Base-by-base conservation (phyloP, 345 rosid species). In the Punica granatum region DNA sequence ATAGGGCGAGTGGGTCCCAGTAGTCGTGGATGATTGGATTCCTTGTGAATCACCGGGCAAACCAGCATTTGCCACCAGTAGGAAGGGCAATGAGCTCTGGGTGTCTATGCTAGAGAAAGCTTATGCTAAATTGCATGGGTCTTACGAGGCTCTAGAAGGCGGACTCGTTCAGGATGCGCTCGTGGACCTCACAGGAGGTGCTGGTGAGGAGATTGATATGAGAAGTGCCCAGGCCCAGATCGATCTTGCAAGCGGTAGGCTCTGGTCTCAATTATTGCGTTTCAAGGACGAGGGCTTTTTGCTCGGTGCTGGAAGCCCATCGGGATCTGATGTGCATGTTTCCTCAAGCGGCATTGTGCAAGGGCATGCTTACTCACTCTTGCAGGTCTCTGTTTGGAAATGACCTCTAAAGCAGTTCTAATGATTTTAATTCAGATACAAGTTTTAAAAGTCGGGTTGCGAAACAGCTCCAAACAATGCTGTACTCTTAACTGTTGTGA, bases 1-100 rank as follows among this genome's bases (percentile, higher is more conserved):
- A 76, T 79, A 95, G 99, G 99, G 99, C 64, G 99, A 95, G 74
- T 95, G 99, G 99, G 98, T 95, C 70, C 99, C 99, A 14, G 98
- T 95, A 43, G 97, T 95, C 64, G 89, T 95, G 60, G 99, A 95
- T 79, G 99, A 95, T 80, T 95, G 98, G 98, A 95, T 95, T 77
- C 99, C 99, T 36, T 95, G 99, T 65, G 98, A 95, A 79, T 80
- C 90, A 59, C 92, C 82, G 7, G 97, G 98, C 59, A 95, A 90
- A 82, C 99, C 99, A 46, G 98, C 98, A 68, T 95, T 95, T 77
- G 99, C 97, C 41, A 95, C 99, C 70, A 95, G 99, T 73, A 87
- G 79, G 83, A 92, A 84, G 81, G 80, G 80, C 69, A 87, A 92
- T 65, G 99, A 95, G 77, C 87, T 92, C 41, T 95, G 99, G 99